Percentiles rank a stretch among this genome's conserved stretches.
Evolutionary conservation across 192 early-diverging fungal genomes (phyloP).

Genomic region (Umbelopsis isabellina): DNA sequence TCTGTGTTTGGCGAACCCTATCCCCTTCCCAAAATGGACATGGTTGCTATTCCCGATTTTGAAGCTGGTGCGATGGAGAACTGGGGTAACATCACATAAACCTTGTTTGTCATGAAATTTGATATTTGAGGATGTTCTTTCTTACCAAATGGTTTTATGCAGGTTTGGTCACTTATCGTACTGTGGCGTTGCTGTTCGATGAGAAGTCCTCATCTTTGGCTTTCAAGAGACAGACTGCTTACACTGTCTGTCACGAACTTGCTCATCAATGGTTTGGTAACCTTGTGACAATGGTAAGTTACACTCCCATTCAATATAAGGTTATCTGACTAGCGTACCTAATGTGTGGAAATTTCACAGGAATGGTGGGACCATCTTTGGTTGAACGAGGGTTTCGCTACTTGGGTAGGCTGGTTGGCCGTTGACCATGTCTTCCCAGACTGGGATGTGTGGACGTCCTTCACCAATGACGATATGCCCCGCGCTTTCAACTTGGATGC

Average conservation of each 20-base stretch:
- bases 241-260: conserved; percentile 90
- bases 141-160: background rate
- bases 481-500: conserved; percentile 79
- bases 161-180: conserved; percentile 84
- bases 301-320: background rate
- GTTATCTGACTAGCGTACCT: background rate
- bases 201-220: conserved; percentile 71
- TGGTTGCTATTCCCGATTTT: conserved; percentile 94
- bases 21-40: conserved; percentile 90
- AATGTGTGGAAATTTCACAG: background rate
- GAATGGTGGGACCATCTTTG: conserved; percentile 39
- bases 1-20: conserved; percentile 88
- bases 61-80: conserved; percentile 90
- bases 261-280: conserved; percentile 95
- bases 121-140: background rate
- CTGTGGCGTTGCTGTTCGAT: conserved; percentile 84
- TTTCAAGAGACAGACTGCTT: conserved; percentile 84
- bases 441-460: conserved; percentile 92
- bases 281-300: conserved; percentile 79
- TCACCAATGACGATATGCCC: conserved; percentile 78
- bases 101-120: too few species aligned
- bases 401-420: conserved; percentile 91
- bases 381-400: conserved; percentile 97
- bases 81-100: conserved; percentile 68
- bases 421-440: conserved; percentile 91